A percentile compares a stretch with the other conserved stretches of the same genome.
phyloP scores from a whole-genome alignment of 805 yeast genomes.

The Starmera caribaea region DNA sequence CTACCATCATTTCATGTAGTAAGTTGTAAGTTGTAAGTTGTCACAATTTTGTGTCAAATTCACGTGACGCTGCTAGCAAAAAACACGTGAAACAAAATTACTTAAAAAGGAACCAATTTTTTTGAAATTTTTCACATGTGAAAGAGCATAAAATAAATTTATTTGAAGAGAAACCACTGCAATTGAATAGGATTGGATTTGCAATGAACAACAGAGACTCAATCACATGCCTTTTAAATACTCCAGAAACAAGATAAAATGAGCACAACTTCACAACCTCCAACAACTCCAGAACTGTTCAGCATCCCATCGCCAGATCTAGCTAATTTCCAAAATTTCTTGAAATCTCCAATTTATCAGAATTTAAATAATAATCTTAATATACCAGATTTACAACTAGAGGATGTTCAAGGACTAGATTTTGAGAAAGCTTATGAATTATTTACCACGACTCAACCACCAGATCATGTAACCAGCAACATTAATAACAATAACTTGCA shows the following conservation, averaged over 20 bases:
- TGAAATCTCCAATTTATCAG: slow-evolving; percentile 1
- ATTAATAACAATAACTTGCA: neutral
- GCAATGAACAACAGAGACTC: slow-evolving; percentile 1
- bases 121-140: neutral
- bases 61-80: no score
- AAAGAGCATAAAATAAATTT: neutral
- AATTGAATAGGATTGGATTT: no score
- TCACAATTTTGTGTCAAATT: no score
- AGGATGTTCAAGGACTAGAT: slow-evolving; percentile 12
- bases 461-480: slow-evolving; percentile 1
- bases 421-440: slow-evolving; percentile 20
- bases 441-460: slow-evolving; percentile 14
- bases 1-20: no score
- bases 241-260: neutral
- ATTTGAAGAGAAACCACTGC: neutral
- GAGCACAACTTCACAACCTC: slow-evolving; percentile 2
- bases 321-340: neutral
- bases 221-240: neutral
- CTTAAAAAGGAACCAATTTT: no score
- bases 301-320: slow-evolving; percentile 8
- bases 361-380: neutral
- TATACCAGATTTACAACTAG: slow-evolving; percentile 3
- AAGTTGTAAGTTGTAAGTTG: no score
- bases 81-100: no score
- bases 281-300: slow-evolving; percentile 8